Percentiles rank a stretch among this genome's conserved stretches.
These are phyloP conservation scores for Saccharomycodes ludwigii DNA, from an alignment of 805 yeast genomes.

Conservation along the genomic window DNA sequence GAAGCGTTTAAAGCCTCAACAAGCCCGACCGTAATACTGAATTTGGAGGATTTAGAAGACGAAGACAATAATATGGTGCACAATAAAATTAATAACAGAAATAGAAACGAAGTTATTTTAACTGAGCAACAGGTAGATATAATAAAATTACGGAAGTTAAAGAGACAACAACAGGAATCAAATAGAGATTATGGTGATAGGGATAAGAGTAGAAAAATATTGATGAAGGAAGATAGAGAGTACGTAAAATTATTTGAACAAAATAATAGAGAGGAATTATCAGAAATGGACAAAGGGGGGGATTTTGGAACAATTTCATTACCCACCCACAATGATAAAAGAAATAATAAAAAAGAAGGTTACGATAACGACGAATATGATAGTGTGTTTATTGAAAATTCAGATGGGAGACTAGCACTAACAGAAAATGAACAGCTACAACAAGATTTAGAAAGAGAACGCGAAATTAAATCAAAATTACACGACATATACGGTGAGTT, in stretches of 20 bases:
- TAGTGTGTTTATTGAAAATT: conserved; percentile 9
- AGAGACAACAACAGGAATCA: no score
- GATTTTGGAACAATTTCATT: conserved; percentile 11
- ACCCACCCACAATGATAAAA: no score
- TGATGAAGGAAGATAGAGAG: conserved; percentile 12
- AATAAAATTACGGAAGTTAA: no score
- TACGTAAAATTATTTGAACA: conserved; percentile 16
- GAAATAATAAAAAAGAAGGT: conserved; percentile 9
- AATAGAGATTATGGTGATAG: no score
- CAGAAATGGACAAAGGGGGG: conserved; percentile 12
- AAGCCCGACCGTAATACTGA: conserved; percentile 10
- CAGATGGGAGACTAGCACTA: conserved; percentile 18
- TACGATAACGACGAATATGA: conserved; percentile 7
- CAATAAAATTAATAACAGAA: no score
- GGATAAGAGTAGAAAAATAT: no score
- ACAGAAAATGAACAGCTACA: conserved; percentile 9
- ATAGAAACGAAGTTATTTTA: no score
- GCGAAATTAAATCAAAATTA: conserved; percentile 14
- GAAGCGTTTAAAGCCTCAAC: no score
- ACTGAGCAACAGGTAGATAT: no score
- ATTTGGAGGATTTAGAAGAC: conserved; percentile 13
- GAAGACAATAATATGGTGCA: conserved; percentile 6
- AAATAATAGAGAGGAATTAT: conserved; percentile 17
- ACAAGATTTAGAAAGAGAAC: conserved; percentile 8
- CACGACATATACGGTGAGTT: no score